phyloP scores from a whole-genome alignment of 2,329 filamentous ascomycete species.

The Capronia coronata region DNA sequence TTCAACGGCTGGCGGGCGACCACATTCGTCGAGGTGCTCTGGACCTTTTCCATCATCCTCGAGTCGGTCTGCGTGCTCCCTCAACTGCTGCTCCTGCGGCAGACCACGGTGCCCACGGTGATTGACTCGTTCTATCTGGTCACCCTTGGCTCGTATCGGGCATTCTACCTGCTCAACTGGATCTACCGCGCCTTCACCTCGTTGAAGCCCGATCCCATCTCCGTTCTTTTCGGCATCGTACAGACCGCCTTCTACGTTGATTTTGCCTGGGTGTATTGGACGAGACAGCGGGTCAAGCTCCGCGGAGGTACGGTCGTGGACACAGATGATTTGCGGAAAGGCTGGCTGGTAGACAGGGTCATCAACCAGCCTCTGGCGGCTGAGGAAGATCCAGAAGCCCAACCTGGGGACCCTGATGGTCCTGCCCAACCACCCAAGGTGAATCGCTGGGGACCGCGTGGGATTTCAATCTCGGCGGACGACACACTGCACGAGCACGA shows the following conservation, averaged over 20 bases:
- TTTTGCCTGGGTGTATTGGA: conserved; percentile 96
- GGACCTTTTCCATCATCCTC: conserved; percentile 84
- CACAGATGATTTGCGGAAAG: conserved; percentile 75
- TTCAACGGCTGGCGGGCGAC: conserved; percentile 50
- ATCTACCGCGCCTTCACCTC: conserved; percentile 56
- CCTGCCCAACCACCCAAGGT: conserved; percentile 17
- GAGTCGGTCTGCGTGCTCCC: conserved; percentile 87
- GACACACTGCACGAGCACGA: conserved; percentile 39
- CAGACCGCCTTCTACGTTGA: conserved; percentile 88
- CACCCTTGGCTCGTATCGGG: conserved; percentile 79
- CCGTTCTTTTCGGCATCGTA: conserved; percentile 77
- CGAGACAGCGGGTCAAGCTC: conserved; percentile 87
- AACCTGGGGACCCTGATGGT: conserved; percentile 6
- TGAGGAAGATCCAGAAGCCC: background rate
- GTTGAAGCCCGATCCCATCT: conserved; percentile 53
- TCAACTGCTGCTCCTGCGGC: conserved; percentile 81
- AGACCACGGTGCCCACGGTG: conserved; percentile 92
- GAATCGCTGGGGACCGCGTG: conserved; percentile 52
- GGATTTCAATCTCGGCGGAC: conserved; percentile 56
- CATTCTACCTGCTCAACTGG: conserved; percentile 89
- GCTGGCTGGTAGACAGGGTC: conserved; percentile 70
- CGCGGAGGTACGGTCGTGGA: conserved; percentile 82
- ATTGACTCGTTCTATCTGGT: conserved; percentile 95
- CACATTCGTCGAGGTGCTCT: conserved; percentile 56
- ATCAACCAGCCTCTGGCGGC: background rate